Percentiles rank a stretch among this genome's conserved stretches.
These are phyloP conservation scores for Andrographis paniculata DNA, from an alignment of 305 asterid genomes.

Conservation along the genomic window DNA sequence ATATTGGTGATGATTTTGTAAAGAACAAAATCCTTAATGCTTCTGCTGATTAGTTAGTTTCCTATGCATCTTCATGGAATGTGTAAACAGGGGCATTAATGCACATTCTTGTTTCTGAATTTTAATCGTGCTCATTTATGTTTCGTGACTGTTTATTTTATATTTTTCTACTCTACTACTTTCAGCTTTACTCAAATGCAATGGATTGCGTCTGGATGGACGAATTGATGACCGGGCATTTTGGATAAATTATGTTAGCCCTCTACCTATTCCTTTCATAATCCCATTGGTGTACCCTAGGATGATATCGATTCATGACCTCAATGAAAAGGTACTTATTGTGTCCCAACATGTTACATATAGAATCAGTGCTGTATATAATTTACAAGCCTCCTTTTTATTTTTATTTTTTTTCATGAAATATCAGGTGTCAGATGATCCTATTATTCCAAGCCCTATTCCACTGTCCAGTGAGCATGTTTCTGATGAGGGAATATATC, in stretches of 20 bases:
- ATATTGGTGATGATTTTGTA: no score
- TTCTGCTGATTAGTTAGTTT: no score
- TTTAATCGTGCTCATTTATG: no score
- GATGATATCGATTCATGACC: slow-evolving; percentile 73
- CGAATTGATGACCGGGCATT: slow-evolving; percentile 71
- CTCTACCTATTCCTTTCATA: slow-evolving; percentile 57
- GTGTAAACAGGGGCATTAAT: no score
- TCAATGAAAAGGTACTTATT: slow-evolving; percentile 46
- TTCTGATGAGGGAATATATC: slow-evolving; percentile 69
- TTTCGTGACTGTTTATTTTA: no score
- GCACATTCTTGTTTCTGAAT: no score
- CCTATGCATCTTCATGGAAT: no score
- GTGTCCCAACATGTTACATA: slow-evolving; percentile 2
- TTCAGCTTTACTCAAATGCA: slow-evolving; percentile 77
- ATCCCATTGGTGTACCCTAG: slow-evolving; percentile 81
- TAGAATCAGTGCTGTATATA: background rate
- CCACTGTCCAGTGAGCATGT: slow-evolving; percentile 64
- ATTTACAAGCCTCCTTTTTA: background rate
- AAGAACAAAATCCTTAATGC: no score
- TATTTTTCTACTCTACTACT: slow-evolving; percentile 5
- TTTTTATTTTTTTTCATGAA: slow-evolving; percentile 11
- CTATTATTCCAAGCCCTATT: slow-evolving; percentile 46
- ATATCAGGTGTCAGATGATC: slow-evolving; percentile 50
- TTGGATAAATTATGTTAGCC: slow-evolving; percentile 69
- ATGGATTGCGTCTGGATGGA: slow-evolving; percentile 62